phyloP scores from a whole-genome alignment of 176 grass and related monocot genomes.

The Saccharum officinarum region DNA sequence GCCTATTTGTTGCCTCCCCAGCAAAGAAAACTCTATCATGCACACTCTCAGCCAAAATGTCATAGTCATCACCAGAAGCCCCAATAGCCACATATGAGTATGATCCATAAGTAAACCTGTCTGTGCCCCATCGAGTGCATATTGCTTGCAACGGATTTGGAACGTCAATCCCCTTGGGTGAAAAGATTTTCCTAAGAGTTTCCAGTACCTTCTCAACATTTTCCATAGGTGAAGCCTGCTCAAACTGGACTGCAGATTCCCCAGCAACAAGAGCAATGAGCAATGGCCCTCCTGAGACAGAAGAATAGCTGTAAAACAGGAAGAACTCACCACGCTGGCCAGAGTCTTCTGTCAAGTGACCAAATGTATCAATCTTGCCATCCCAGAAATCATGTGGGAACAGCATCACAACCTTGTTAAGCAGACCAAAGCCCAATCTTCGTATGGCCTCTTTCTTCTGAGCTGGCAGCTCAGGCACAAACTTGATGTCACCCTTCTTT shows the following conservation, averaged over 20 bases:
- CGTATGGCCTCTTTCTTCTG: constrained; percentile 74
- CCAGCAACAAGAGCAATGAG: constrained; percentile 96
- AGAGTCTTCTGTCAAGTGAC: constrained; percentile 83
- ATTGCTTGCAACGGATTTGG: constrained; percentile 88
- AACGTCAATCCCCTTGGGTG: constrained; percentile 84
- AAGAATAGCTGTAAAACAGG: constrained; percentile 95
- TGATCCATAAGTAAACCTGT: constrained; percentile 87
- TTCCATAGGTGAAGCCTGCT: constrained; percentile 62
- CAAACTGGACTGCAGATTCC: constrained; percentile 88
- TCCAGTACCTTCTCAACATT: constrained; percentile 69
- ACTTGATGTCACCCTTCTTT: constrained; percentile 80
- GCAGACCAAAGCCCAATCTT: constrained; percentile 88
- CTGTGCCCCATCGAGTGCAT: constrained; percentile 90
- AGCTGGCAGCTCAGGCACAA: constrained; percentile 67
- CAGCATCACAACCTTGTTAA: constrained; percentile 90
- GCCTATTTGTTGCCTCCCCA: constrained; percentile 90
- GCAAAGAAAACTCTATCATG: constrained; percentile 90
- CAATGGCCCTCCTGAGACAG: constrained; percentile 87
- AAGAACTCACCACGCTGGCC: constrained; percentile 81
- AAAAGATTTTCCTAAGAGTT: constrained; percentile 78
- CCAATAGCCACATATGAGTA: constrained; percentile 92
- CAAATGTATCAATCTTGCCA: constrained; percentile 88
- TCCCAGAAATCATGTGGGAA: constrained; percentile 93
- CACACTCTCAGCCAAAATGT: constrained; percentile 88
- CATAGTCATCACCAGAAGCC: constrained; percentile 94